These are phyloP conservation scores for Wickerhamiella nectarea DNA, from an alignment of 805 yeast species.

Conservation along the genomic window DNA sequence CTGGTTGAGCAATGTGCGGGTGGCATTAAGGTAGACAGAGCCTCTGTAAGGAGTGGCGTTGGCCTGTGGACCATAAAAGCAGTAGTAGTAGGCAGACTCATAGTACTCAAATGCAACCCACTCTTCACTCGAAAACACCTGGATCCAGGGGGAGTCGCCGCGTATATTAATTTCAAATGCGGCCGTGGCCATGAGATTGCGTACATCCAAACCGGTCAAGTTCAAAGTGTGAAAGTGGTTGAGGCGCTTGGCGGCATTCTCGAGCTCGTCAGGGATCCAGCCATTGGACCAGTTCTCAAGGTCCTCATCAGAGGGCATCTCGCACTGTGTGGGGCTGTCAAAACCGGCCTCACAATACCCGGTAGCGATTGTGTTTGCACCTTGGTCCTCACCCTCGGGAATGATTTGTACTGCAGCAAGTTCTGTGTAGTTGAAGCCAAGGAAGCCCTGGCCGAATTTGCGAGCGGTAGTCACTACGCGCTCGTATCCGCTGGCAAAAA, in stretches of 20 bases:
- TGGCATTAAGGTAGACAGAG: slow-evolving; percentile 36
- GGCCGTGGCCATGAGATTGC: slow-evolving; percentile 32
- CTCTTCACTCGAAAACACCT: slow-evolving; percentile 23
- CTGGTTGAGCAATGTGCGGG: slow-evolving; percentile 33
- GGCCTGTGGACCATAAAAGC: slow-evolving; percentile 24
- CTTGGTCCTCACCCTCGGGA: slow-evolving; percentile 17
- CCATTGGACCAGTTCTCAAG: not conserved
- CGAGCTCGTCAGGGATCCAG: slow-evolving; percentile 12
- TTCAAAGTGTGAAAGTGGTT: slow-evolving; percentile 22
- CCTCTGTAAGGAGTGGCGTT: slow-evolving; percentile 27
- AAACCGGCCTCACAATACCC: slow-evolving; percentile 11
- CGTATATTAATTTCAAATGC: slow-evolving; percentile 39
- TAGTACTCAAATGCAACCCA: slow-evolving; percentile 21
- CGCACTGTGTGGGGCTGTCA: slow-evolving; percentile 12
- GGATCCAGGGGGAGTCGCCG: slow-evolving; percentile 33
- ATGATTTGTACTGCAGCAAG: slow-evolving; percentile 18
- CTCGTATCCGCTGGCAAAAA: slow-evolving; percentile 42
- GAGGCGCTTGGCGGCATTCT: slow-evolving; percentile 18
- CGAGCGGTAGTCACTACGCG: slow-evolving; percentile 29
- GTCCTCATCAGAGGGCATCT: slow-evolving; percentile 4
- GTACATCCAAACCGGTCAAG: slow-evolving; percentile 30
- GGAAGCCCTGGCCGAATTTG: slow-evolving; percentile 22
- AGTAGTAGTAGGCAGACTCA: slow-evolving; percentile 19
- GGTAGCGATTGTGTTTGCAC: slow-evolving; percentile 19
- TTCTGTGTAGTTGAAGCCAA: slow-evolving; percentile 20